Percentiles rank a stretch among this genome's conserved stretches.
Conservation (phyloP, 129 eudicot genomes). For the Calendula officinalis region DNA sequence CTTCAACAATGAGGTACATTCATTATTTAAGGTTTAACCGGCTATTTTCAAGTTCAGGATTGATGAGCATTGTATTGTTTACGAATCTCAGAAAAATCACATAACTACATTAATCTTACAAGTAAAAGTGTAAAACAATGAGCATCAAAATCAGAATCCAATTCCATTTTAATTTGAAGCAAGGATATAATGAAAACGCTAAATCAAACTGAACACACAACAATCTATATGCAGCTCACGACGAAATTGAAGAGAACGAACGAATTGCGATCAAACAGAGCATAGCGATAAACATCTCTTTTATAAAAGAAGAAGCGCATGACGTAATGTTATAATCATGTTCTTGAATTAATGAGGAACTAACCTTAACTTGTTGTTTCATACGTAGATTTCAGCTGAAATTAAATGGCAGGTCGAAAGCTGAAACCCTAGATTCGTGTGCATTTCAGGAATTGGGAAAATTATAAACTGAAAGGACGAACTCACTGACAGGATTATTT, state of each 20-base stretch:
- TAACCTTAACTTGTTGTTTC: constrained; percentile 11
- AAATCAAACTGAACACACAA: not conserved
- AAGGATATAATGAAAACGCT: not conserved
- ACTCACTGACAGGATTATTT: constrained; percentile 3
- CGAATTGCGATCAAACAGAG: constrained; percentile 14
- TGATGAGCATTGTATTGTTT: not conserved
- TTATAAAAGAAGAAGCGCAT: constrained; percentile 1
- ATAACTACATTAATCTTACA: constrained; percentile 5
- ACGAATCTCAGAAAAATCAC: not conserved
- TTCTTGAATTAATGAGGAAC: constrained; percentile 2
- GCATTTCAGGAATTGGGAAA: constrained; percentile 19
- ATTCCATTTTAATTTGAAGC: not conserved
- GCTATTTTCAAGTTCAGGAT: constrained; percentile 4
- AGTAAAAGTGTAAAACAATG: not conserved
- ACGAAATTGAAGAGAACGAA: constrained; percentile 5
- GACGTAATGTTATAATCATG: not conserved
- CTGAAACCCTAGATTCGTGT: constrained; percentile 36
- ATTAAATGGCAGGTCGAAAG: constrained; percentile 24
- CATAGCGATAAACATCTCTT: constrained; percentile 7
- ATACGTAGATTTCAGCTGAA: constrained; percentile 11
- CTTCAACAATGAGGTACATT: constrained; percentile 5
- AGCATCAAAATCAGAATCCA: constrained; percentile 16
- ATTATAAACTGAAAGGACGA: not conserved
- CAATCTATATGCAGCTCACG: not conserved
- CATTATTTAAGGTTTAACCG: not conserved